Conservation (phyloP, 345 rosid genomes). For the Lepidium africanum region DNA sequence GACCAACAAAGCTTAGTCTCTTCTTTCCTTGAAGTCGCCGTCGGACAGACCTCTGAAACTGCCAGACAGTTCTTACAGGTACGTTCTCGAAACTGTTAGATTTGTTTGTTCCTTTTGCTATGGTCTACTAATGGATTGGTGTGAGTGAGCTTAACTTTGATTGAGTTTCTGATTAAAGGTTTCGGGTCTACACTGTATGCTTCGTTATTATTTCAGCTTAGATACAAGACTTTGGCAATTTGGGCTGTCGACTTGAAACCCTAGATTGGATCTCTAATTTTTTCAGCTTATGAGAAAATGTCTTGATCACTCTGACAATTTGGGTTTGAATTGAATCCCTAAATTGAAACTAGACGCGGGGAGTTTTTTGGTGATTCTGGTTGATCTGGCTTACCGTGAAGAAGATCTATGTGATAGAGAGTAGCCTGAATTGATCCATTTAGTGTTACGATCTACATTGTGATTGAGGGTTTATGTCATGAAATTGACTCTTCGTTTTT, state of each 20-base stretch:
- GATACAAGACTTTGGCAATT: neutral
- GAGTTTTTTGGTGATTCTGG: neutral
- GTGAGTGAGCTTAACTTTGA: slow-evolving; percentile 16
- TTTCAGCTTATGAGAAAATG: neutral
- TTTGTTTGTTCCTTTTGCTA: neutral
- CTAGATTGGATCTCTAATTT: neutral
- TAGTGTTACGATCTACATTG: slow-evolving; percentile 6
- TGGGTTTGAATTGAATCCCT: neutral
- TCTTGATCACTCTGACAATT: neutral
- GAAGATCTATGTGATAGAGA: slow-evolving; percentile 1
- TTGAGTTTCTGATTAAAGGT: neutral
- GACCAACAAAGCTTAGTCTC: slow-evolving; percentile 74
- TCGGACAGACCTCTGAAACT: slow-evolving; percentile 82
- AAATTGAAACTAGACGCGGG: neutral
- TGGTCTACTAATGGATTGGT: neutral
- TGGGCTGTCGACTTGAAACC: slow-evolving; percentile 14
- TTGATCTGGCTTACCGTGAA: neutral
- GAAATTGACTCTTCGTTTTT: neutral
- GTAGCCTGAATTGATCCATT: neutral
- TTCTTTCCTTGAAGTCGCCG: slow-evolving; percentile 97
- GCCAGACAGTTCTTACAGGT: slow-evolving; percentile 92
- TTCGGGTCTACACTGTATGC: neutral
- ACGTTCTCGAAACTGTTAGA: slow-evolving; percentile 11
- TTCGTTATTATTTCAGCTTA: neutral
- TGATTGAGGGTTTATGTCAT: neutral